Conservation (phyloP, 768 basidiomycete genomes). For the Mycena sanguinolenta region DNA sequence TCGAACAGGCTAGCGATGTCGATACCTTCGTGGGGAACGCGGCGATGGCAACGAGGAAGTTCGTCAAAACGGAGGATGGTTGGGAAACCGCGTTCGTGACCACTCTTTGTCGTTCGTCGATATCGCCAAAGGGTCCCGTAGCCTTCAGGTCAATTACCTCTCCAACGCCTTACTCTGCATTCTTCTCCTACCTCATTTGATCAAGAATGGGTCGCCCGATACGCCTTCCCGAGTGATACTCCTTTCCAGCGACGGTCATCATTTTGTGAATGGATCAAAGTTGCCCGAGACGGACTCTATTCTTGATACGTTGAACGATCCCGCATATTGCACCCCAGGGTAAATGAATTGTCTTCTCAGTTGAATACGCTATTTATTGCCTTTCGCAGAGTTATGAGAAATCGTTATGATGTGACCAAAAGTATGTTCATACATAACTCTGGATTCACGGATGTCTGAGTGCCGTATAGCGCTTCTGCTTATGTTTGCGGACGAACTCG, state of each 20-base stretch:
- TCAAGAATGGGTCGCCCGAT: constrained; percentile 42
- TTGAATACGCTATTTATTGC: neutral
- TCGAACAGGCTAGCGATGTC: neutral
- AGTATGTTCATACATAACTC: constrained; percentile 32
- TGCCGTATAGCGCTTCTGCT: constrained; percentile 47
- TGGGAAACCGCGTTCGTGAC: constrained; percentile 53
- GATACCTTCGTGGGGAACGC: constrained; percentile 23
- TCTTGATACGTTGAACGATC: constrained; percentile 30
- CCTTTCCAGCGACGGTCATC: constrained; percentile 48
- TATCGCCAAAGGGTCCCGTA: constrained; percentile 18
- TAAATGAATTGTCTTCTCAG: constrained; percentile 7
- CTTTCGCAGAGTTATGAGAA: constrained; percentile 39
- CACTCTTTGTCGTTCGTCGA: constrained; percentile 12
- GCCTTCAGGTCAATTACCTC: constrained; percentile 53
- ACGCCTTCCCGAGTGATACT: constrained; percentile 46
- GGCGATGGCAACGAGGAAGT: constrained; percentile 26
- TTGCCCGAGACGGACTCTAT: constrained; percentile 46
- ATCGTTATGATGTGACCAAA: constrained; percentile 44
- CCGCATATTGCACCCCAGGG: constrained; percentile 41
- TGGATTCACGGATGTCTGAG: neutral
- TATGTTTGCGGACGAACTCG: constrained; percentile 52
- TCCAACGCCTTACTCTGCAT: constrained; percentile 51
- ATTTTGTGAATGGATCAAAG: constrained; percentile 36
- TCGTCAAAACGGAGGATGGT: constrained; percentile 48
- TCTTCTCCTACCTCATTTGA: constrained; percentile 50